Evolutionary conservation across 495 filamentous ascomycete species (phyloP).

Genomic region (Xylaria flabelliformis): DNA sequence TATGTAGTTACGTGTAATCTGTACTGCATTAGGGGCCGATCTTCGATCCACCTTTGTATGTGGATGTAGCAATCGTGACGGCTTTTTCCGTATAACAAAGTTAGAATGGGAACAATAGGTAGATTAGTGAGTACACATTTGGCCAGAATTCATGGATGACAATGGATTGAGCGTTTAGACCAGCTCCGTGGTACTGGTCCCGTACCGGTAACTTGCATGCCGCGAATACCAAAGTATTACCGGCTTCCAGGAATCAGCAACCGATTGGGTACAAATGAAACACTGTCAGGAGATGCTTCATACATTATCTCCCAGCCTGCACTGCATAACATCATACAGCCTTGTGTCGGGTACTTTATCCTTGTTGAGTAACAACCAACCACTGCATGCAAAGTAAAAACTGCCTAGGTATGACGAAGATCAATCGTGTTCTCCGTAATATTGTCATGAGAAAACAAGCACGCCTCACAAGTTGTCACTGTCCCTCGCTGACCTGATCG

Average conservation of each 20-base stretch:
- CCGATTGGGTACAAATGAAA: constrained; percentile 13
- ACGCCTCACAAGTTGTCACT: background rate
- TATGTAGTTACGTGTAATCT: constrained; percentile 13
- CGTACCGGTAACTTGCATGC: constrained; percentile 22
- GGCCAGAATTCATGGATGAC: background rate
- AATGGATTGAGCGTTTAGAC: constrained; percentile 3
- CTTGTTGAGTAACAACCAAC: background rate
- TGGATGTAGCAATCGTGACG: background rate
- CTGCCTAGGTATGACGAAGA: background rate
- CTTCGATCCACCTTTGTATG: background rate
- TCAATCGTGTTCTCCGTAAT: background rate
- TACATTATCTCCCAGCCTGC: background rate
- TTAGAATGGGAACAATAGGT: background rate
- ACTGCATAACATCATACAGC: constrained; percentile 2
- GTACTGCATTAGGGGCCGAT: constrained; percentile 1
- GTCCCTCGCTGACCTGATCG: background rate
- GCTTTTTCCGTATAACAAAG: background rate
- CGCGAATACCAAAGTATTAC: constrained; percentile 5
- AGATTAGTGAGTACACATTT: background rate
- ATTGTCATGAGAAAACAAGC: background rate
- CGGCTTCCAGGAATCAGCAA: constrained; percentile 5
- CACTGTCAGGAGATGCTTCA: constrained; percentile 1
- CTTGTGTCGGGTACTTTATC: background rate
- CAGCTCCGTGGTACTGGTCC: constrained; percentile 8
- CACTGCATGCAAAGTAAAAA: background rate